Base-by-base conservation (phyloP, 768 basidiomycete species). In the Coprinellus micaceus region DNA sequence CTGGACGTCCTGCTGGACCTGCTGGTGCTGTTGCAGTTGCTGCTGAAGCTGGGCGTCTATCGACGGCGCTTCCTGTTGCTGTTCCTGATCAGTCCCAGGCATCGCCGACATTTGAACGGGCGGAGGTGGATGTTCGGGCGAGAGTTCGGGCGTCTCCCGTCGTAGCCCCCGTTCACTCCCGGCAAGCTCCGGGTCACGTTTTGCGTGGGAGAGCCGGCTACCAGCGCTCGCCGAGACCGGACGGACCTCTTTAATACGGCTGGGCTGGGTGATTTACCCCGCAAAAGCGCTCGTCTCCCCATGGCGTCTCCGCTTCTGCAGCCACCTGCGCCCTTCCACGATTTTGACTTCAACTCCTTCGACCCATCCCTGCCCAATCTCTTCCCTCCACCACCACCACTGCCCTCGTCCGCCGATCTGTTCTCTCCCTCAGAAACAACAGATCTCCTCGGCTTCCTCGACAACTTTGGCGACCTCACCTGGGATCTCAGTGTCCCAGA, bases 401-500 rank as follows among this genome's bases (percentile, higher is more conserved):
- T 89, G 0, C 87, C 88, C 0, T 74, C 88, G 0, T 88, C 89
- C 6, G 83, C 87, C 24, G 88, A 88, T 66, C 83, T 93, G 61
- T 89, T 93, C 69, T 88, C 89, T 9, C 77, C 82, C 0, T 79
- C 85, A 58, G 91, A 93, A 71, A 88, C 88, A 4, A 87, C 84
- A 0, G 84, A 90, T 69, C 75, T 93, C 52, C 78, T 91, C 58
- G 85, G 86, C 54, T 93, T 93, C 67, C 82, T 93, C 67, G 89
- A 92, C 71, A 86, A 85, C 69, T 89, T 91, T 64, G 80, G 76
- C 63, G 85, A 75, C 49, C 68, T 77, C 63, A 71, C 69, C 55
- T 79, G 84, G 83, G 86, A 88, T 53, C 74, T 83, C 57, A 76
- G 79, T 25, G n/a, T 39, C 22, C 13, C 60, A 22, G 43, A 57